Base-by-base conservation (phyloP, 306 rosid genomes). In the Dicorynia guianensis region DNA sequence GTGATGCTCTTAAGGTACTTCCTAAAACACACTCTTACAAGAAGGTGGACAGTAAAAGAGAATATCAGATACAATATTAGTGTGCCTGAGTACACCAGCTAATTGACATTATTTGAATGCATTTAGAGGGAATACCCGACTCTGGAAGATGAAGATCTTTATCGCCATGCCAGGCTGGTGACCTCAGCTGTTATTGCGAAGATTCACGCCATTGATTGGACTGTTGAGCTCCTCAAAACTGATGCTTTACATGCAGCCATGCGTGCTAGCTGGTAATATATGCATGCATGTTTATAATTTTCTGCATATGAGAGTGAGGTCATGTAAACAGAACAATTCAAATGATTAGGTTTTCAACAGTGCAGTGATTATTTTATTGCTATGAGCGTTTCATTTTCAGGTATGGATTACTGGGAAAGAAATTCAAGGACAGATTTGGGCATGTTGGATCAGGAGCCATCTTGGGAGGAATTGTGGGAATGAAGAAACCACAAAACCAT, bases 161-260 rank as follows among this genome's bases (percentile, higher is more conserved):
- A 75, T 7, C 63, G 72, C 30, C 60, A 69, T 35, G 84, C 73
- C 4, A 80, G 80, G 73, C 64, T 80, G 2, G 84, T 80, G 56
- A 75, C 77, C 39, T 68, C 84, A 0, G 84, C 84, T 35, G 80
- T 75, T 3, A 75, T 80, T 42, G 81, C 77, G 11, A 80, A 75
- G 75, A 34, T 80, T n/a, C 81, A 80, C 17, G 75, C 84, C 13
- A 75, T 80, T 15, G 80, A 75, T 63, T 80, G 84, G 84, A 80
- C 84, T 0, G 80, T 80, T 13, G 84, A 75, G 77, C 84, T 80
- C 15, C 80, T 80, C 67, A 80, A 80, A 54, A 80, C 84, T 1
- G 77, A 80, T 8, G 62, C 54, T 4, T 14, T 80, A 10, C 80
- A 43, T 11, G 71, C 76, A 8, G 79, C 50, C n/a, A 74, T 80